A percentile compares a stretch with the other conserved stretches of the same genome.
Evolutionary conservation across 2,329 filamentous ascomycete genomes (phyloP).

Genomic region (Trichophyton schoenleinii): DNA sequence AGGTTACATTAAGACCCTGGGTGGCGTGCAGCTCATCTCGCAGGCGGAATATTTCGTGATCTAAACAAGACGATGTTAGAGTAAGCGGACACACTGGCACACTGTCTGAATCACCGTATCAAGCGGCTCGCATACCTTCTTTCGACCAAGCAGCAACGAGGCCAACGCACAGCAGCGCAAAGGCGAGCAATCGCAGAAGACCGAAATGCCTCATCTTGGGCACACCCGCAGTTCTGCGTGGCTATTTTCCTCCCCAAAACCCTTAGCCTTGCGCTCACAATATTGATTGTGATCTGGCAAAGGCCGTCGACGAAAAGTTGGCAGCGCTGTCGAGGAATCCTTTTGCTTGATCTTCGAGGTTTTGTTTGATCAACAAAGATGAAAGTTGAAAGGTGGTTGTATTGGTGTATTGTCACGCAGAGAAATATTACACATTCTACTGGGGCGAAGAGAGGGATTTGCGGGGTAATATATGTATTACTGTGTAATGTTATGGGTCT

Average conservation of each 20-base stretch:
- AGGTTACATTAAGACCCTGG: constrained; percentile 69
- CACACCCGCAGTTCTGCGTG: constrained; percentile 2
- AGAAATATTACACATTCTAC: background rate
- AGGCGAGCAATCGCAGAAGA: constrained; percentile 50
- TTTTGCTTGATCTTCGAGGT: background rate
- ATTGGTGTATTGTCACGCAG: background rate
- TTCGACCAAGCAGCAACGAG: constrained; percentile 70
- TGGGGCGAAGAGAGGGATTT: background rate
- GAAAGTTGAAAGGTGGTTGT: background rate
- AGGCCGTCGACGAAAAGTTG: background rate
- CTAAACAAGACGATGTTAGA: constrained; percentile 34
- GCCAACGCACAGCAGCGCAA: constrained; percentile 54
- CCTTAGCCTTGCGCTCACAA: background rate
- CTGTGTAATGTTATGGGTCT: background rate
- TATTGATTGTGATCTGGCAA: background rate
- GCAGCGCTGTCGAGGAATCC: background rate
- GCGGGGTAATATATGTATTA: background rate
- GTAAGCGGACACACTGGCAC: background rate
- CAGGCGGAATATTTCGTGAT: constrained; percentile 95
- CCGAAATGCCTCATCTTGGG: constrained; percentile 56
- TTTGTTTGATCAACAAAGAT: background rate
- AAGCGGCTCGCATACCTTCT: constrained; percentile 50
- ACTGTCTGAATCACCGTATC: background rate
- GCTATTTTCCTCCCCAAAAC: background rate
- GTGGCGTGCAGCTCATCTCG: constrained; percentile 68